Evolutionary conservation across 176 grass and related monocot species (phyloP), one percentile per base, ranked within the genome.

Genomic region (Cocos nucifera): DNA sequence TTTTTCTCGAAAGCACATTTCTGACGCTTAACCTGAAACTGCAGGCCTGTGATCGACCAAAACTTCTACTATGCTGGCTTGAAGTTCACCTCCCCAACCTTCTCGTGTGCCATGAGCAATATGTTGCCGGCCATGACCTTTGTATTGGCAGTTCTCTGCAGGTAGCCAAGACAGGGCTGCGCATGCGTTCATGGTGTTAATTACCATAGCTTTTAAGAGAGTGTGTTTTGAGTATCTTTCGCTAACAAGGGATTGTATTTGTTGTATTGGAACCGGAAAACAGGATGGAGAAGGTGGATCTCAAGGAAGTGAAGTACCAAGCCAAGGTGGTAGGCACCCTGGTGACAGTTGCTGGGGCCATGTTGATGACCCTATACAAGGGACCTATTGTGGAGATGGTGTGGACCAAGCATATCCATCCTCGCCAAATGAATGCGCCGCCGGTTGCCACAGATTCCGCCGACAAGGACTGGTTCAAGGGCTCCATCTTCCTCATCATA

Each of bases 41-140:
- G 3, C 10, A 67, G 65, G 65, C 65, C 65, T 16, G 65, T 67
- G 26, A 67, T 67, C 28, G 52, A 67, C 52, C 65, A 67, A 56
- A 67, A 67, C 51, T 56, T 67, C 0, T 67, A 67, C 65, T 67
- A 67, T 25, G 10, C 27, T 5, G 65, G 65, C 4, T 26, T 67
- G 12, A 67, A 67, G 52, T 23, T 67, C 3, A 67, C 65, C 53
- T 68, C 65, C 29, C 65, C 65, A 4, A 68, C 52, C 10, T 68
- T 68, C 65, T 68, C 65, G 4, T 68, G 65, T 53, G 65, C 65
- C 12, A 48, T 68, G 65, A 68, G 65, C 65, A 68, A 68, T 51
- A 68, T 68, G 26, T 44, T 68, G 52, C 65, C 65, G 4, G 53
- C 53, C 52, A 68, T 56, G 65, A 68, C 65, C 27, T 68, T 68